phyloP scores from a whole-genome alignment of 2,329 filamentous ascomycete species.

The Cladosporium sp. region DNA sequence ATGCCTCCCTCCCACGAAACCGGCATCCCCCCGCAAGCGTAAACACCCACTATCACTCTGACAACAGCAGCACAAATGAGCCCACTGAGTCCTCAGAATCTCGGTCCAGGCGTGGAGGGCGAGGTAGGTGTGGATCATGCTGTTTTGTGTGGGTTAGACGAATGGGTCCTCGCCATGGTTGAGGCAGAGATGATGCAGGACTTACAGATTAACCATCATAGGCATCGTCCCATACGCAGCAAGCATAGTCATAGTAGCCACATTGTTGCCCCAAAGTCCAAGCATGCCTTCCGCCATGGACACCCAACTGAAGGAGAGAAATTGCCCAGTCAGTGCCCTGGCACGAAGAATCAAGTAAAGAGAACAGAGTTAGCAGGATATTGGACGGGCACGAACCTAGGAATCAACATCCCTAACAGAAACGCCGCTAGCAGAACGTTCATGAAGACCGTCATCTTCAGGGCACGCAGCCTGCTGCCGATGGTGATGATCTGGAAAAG shows the following conservation, averaged over 20 bases:
- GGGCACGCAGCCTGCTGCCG: background rate
- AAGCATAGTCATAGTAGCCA: background rate
- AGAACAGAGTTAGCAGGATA: no score
- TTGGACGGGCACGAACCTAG: background rate
- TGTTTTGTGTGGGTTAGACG: background rate
- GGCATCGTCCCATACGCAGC: constrained; percentile 12
- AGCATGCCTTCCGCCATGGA: background rate
- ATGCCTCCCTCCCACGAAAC: no score
- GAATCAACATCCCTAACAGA: background rate
- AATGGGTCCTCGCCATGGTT: no score
- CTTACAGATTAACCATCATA: constrained; percentile 9
- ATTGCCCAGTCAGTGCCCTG: background rate
- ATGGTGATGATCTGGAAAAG: background rate
- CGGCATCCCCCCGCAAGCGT: background rate
- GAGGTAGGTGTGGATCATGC: constrained; percentile 3
- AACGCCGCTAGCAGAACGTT: background rate
- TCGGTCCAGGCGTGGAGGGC: background rate
- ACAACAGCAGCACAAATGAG: background rate
- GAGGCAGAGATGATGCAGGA: no score
- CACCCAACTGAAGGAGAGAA: background rate
- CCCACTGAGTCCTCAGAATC: background rate
- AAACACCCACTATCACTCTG: background rate
- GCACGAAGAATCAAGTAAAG: background rate
- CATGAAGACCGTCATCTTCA: background rate
- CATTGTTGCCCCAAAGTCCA: background rate